These are phyloP conservation scores for Cucurbita argyrosperma DNA, from an alignment of 306 rosid genomes.

Conservation along the genomic window DNA sequence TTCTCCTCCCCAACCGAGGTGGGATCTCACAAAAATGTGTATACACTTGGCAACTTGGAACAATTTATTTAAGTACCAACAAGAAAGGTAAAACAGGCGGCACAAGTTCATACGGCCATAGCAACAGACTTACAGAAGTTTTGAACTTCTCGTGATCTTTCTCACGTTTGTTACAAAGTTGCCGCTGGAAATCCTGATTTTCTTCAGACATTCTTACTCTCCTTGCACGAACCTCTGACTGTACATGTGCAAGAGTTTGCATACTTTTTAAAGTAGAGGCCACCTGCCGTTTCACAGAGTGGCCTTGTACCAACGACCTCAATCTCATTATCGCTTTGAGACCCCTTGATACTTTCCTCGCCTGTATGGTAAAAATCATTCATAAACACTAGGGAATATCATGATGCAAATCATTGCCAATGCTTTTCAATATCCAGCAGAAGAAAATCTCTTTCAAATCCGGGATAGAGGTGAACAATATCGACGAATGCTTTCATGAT, in stretches of 20 bases:
- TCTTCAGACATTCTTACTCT: slow-evolving; percentile 84
- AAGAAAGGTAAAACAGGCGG: background rate
- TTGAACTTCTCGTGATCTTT: slow-evolving; percentile 63
- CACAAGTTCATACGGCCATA: background rate
- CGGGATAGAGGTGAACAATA: background rate
- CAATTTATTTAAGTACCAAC: background rate
- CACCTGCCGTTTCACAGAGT: slow-evolving; percentile 82
- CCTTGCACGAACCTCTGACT: slow-evolving; percentile 72
- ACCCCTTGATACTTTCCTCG: slow-evolving; percentile 76
- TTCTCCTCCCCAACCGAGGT: no score
- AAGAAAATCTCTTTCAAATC: background rate
- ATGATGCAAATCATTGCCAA: background rate
- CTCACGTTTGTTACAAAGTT: slow-evolving; percentile 73
- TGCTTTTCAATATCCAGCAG: background rate
- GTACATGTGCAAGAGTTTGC: slow-evolving; percentile 90
- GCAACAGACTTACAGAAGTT: slow-evolving; percentile 22
- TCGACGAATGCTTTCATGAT: background rate
- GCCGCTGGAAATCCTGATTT: slow-evolving; percentile 82
- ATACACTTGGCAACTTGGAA: background rate
- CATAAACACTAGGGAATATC: background rate
- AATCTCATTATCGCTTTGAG: slow-evolving; percentile 81
- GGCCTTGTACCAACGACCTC: slow-evolving; percentile 68
- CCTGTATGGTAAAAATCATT: slow-evolving; percentile 26
- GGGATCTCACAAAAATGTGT: background rate
- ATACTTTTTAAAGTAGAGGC: slow-evolving; percentile 62